A percentile compares a stretch with the other conserved stretches of the same genome.
Conservation (phyloP, 768 basidiomycete species). For the Phylloporus rhodoxanthus region DNA sequence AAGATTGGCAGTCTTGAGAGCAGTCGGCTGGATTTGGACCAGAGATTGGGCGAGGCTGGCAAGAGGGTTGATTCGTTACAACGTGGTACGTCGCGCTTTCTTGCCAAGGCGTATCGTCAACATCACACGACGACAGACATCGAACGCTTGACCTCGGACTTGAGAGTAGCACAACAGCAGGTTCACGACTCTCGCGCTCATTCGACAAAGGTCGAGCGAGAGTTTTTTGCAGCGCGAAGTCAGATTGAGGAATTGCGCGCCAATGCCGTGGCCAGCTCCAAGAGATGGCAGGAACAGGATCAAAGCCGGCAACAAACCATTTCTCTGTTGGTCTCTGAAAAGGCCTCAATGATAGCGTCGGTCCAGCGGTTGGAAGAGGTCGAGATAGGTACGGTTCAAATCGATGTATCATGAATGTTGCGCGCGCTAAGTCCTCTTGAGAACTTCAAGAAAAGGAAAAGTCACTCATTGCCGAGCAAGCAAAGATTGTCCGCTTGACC, state of each 20-base stretch:
- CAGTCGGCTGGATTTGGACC: constrained; percentile 7
- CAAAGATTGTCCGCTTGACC: constrained; percentile 36
- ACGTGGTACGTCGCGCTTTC: constrained; percentile 19
- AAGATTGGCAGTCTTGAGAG: constrained; percentile 17
- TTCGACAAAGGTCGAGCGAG: constrained; percentile 15
- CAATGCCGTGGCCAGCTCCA: constrained; percentile 9
- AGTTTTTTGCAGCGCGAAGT: constrained; percentile 15
- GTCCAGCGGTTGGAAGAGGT: constrained; percentile 52
- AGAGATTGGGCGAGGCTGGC: constrained; percentile 6
- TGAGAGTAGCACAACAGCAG: constrained; percentile 13
- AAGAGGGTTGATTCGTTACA: constrained; percentile 13
- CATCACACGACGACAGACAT: constrained; percentile 15
- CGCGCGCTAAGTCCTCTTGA: constrained; percentile 20
- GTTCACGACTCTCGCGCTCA: constrained; percentile 7
- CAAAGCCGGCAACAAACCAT: constrained; percentile 70
- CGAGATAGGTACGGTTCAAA: constrained; percentile 51
- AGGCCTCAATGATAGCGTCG: constrained; percentile 52
- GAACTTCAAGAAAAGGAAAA: constrained; percentile 41
- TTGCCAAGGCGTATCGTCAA: constrained; percentile 25
- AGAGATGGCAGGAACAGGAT: constrained; percentile 28
- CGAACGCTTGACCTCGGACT: constrained; percentile 15
- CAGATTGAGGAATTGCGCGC: constrained; percentile 18
- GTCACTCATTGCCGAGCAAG: constrained; percentile 39
- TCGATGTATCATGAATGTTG: neutral
- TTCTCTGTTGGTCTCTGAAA: constrained; percentile 69